Conservation (phyloP, 192 early-diverging fungal species). For the Podila verticillata region DNA sequence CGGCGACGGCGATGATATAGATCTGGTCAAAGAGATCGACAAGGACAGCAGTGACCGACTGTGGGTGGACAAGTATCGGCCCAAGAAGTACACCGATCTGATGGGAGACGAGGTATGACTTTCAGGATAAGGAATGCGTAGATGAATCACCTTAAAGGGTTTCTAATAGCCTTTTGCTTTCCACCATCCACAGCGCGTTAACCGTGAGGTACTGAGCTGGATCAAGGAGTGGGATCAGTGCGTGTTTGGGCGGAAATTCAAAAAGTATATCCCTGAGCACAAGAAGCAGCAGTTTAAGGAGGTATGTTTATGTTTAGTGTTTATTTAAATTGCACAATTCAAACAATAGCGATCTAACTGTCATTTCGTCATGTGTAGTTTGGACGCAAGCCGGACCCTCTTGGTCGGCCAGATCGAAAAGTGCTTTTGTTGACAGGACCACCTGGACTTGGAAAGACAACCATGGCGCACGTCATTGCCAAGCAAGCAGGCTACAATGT, state of each 20-base stretch:
- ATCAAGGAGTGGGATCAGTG: constrained; percentile 98
- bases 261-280: constrained; percentile 39
- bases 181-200: constrained; percentile 63
- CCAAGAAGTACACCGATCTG: constrained; percentile 83
- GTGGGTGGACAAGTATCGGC: constrained; percentile 95
- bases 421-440: constrained; percentile 86
- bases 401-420: constrained; percentile 49
- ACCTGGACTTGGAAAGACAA: constrained; percentile 97
- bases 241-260: constrained; percentile 75
- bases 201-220: constrained; percentile 91
- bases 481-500: constrained; percentile 90
- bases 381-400: constrained; percentile 40
- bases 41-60: constrained; percentile 10
- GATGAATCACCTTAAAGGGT: neutral
- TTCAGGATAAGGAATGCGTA: neutral
- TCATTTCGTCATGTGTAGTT: neutral
- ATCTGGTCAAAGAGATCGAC: neutral
- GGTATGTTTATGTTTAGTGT: constrained; percentile 1
- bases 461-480: constrained; percentile 92
- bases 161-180: neutral
- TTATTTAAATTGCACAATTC: neutral
- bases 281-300: constrained; percentile 43
- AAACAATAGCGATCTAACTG: neutral
- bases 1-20: constrained; percentile 7
- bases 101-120: constrained; percentile 84